Evolutionary conservation across 2,329 filamentous ascomycete species (phyloP), one percentile per base, ranked within the genome.

Genomic region (Trichoderma sp.): DNA sequence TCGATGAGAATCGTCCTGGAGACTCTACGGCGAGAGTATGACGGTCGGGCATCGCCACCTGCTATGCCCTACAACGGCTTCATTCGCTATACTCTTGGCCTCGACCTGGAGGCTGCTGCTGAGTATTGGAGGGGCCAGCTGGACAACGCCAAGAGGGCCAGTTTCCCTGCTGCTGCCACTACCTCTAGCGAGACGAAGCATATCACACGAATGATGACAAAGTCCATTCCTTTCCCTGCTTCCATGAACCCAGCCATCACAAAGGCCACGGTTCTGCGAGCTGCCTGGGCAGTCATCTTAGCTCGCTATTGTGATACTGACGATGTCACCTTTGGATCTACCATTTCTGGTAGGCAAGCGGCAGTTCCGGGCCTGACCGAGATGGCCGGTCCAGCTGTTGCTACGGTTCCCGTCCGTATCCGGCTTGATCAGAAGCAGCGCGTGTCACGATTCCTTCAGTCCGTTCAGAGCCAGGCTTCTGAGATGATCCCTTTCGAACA

Each of bases 221-320:
- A 55, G 21, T 62, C 57, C 4, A 61, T 65, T 41, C 47, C 30
- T 14, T 62, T 65, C 10, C 57, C 63, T 6, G 43, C 48, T 5
- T 54, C 63, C 7, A 62, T 34, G 12, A 48, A 62, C 5, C 21
- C 41, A 4, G 56, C 68, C 12, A 64, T 68, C 12, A 72, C 68
- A 15, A 66, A 64, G 1, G 67, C 71, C 7, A 67, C 69, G 1
- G 28, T 73, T 10, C 52, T 75, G 9, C 69, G 71, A 5, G 72
- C 72, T 0, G 74, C 74, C 2, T 76, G 74, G 74, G 73, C 71
- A 0, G n/a, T 65, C 0, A 60, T 66, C 5, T 41, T 67, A 19
- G 66, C 63, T 1, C 63, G 63, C 7, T 63, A 67, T 14, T 62
- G 55, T 7, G 63, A 66, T 47, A 47, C 43, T 2, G 24, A 67